Base-by-base conservation (phyloP, 805 yeast species). In the Kodamaea leandrae region DNA sequence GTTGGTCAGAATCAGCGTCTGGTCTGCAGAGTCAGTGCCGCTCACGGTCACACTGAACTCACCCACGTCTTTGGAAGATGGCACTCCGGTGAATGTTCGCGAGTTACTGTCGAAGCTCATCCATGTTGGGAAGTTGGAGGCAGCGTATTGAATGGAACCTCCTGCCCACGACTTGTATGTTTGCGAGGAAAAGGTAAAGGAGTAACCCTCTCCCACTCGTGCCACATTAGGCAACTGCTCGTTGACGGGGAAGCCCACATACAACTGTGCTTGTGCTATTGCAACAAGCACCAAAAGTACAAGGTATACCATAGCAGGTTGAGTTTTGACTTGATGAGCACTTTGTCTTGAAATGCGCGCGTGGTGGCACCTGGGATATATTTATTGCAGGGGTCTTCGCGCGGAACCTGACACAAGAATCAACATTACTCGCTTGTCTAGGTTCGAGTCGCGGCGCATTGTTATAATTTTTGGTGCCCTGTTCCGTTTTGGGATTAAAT, bases 211-310 rank as follows among this genome's bases (percentile, higher is more conserved):
- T 44, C 77, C 77, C 12, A 79, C 77, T 43, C 95, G 73, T 4
- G 96, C 98, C 10, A 93, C 86, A 24, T 88, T 83, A 4, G 98
- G 98, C 16, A 82, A 72, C 64, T 91, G 99, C 57, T 80, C 80
- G 48, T 75, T 64, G 57, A 89, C 78, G n/a, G 96, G 90, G 68
- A 83, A 86, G 33, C 85, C 86, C 28, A 74, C 69, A 39, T 71
- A 68, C 4, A 86, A 81, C 26, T 74, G 64, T 9, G 79, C 77
- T 30, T 35, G 37, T 19, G 40, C 50, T n/a, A 39, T 25, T n/a
- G 44, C 30, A 20, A 48, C 13, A 28, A 48, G 26, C 28, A 45
- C 34, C 32, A 20, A 32, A 19, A 28, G 27, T 35, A 39, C 24
- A 3, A 17, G 32, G 32, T 27, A 27, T 7, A 27, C 18, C 32